Conservation (phyloP, 371 early-diverging fungal genomes). For the Rhizopus arrhizus region DNA sequence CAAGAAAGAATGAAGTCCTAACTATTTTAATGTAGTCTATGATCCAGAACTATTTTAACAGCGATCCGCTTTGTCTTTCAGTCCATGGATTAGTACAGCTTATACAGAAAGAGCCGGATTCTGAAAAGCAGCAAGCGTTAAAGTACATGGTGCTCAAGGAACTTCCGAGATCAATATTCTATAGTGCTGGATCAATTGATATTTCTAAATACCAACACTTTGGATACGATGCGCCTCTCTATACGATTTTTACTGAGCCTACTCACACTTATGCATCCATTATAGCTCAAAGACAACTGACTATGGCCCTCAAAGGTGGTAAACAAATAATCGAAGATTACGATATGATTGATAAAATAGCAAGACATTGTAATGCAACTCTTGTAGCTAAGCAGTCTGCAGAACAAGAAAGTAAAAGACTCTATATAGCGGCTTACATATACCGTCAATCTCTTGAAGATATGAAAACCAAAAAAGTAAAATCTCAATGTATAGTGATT, state of each 20-base stretch:
- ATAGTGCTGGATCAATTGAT: constrained; percentile 74
- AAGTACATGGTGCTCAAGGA: constrained; percentile 59
- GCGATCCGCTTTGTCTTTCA: constrained; percentile 1
- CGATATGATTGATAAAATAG: constrained; percentile 32
- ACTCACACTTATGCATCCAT: constrained; percentile 94
- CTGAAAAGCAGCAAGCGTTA: constrained; percentile 40
- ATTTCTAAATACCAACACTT: constrained; percentile 62
- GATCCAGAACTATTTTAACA: constrained; percentile 29
- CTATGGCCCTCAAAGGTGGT: constrained; percentile 28
- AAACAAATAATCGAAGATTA: constrained; percentile 8
- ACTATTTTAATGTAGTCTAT: constrained; percentile 11
- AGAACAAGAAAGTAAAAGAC: constrained; percentile 26
- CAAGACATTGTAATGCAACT: constrained; percentile 38
- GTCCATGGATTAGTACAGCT: constrained; percentile 19
- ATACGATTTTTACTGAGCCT: constrained; percentile 88
- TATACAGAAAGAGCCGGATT: constrained; percentile 9
- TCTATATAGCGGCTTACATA: constrained; percentile 37
- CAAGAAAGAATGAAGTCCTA: neutral
- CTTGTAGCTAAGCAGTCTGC: constrained; percentile 21
- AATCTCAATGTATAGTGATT: constrained; percentile 16
- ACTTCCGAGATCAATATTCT: constrained; percentile 75
- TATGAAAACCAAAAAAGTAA: neutral
- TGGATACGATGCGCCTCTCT: constrained; percentile 66
- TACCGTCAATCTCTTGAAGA: constrained; percentile 31
- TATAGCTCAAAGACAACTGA: constrained; percentile 79